These are phyloP conservation scores for Cubamyces sp. DNA, from an alignment of 768 basidiomycete genomes.

Conservation along the genomic window DNA sequence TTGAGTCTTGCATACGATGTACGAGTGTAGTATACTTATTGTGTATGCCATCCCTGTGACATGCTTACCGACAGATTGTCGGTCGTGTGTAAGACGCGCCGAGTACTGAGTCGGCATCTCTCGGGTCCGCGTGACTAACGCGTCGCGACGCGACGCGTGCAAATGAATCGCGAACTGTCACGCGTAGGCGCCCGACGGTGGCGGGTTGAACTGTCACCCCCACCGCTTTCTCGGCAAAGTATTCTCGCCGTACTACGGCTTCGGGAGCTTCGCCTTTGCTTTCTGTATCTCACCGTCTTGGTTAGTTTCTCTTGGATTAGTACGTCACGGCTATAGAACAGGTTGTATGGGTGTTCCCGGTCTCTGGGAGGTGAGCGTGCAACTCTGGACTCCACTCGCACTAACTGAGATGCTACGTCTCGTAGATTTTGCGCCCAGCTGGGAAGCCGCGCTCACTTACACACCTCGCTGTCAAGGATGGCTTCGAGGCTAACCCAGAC, in stretches of 20 bases:
- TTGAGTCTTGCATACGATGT: slow-evolving; percentile 19
- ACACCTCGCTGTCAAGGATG: slow-evolving; percentile 73
- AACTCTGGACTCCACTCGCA: background rate
- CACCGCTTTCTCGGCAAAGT: too few species aligned
- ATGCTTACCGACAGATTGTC: background rate
- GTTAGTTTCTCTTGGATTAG: background rate
- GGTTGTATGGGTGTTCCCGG: slow-evolving; percentile 32
- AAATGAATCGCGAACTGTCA: slow-evolving; percentile 20
- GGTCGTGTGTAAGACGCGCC: too few species aligned
- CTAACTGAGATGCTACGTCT: background rate
- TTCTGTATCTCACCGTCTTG: too few species aligned
- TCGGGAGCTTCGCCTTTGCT: too few species aligned
- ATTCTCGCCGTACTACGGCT: too few species aligned
- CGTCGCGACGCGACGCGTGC: slow-evolving; percentile 10
- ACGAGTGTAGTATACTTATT: slow-evolving; percentile 17
- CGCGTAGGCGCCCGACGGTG: background rate
- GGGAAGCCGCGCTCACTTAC: slow-evolving; percentile 75
- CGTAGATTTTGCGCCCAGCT: slow-evolving; percentile 70
- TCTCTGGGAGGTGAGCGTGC: slow-evolving; percentile 31
- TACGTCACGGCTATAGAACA: background rate
- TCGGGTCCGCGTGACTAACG: slow-evolving; percentile 1
- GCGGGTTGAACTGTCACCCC: background rate
- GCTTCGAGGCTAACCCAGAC: slow-evolving; percentile 68
- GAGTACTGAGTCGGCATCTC: too few species aligned
- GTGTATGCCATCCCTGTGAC: slow-evolving; percentile 8